These are phyloP conservation scores for Cladochytrium replicatum DNA, from an alignment of 192 early-diverging fungal species.

Conservation along the genomic window DNA sequence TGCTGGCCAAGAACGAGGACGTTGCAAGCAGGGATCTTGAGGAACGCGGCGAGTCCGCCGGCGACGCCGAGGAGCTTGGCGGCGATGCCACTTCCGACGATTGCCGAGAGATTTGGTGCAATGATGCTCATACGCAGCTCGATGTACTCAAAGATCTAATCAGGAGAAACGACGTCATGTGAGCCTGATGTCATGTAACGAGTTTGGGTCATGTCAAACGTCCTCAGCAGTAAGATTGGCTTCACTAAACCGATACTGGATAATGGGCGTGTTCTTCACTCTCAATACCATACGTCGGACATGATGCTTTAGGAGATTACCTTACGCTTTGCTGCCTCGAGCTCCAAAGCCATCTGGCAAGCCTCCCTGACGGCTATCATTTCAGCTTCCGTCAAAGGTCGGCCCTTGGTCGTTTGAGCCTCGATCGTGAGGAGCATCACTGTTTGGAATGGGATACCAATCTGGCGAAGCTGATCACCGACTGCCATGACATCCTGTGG, in stretches of 20 bases:
- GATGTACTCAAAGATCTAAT: slow-evolving; percentile 75
- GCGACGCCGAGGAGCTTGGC: slow-evolving; percentile 85
- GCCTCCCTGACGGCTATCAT: slow-evolving; percentile 61
- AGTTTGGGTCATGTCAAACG: too few species aligned
- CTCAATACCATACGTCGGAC: not conserved
- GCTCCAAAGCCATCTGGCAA: slow-evolving; percentile 62
- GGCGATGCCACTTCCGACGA: slow-evolving; percentile 76
- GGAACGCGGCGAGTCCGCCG: slow-evolving; percentile 75
- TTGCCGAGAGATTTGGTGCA: slow-evolving; percentile 84
- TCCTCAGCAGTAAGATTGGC: too few species aligned
- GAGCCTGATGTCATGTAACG: not conserved
- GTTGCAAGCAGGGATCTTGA: slow-evolving; percentile 87
- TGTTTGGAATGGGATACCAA: too few species aligned
- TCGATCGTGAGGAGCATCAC: slow-evolving; percentile 90
- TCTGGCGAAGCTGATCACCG: too few species aligned
- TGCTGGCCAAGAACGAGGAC: slow-evolving; percentile 56
- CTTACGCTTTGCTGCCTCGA: slow-evolving; percentile 60
- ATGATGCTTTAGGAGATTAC: slow-evolving; percentile 30
- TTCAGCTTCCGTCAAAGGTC: slow-evolving; percentile 47
- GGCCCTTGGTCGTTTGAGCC: slow-evolving; percentile 73
- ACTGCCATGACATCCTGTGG: too few species aligned
- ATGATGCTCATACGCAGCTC: slow-evolving; percentile 84
- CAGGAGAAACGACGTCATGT: slow-evolving; percentile 6
- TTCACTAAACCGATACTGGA: too few species aligned
- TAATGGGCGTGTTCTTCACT: too few species aligned